phyloP scores from a whole-genome alignment of 1,139 yeast species.

The Magnusiomyces sp. region DNA sequence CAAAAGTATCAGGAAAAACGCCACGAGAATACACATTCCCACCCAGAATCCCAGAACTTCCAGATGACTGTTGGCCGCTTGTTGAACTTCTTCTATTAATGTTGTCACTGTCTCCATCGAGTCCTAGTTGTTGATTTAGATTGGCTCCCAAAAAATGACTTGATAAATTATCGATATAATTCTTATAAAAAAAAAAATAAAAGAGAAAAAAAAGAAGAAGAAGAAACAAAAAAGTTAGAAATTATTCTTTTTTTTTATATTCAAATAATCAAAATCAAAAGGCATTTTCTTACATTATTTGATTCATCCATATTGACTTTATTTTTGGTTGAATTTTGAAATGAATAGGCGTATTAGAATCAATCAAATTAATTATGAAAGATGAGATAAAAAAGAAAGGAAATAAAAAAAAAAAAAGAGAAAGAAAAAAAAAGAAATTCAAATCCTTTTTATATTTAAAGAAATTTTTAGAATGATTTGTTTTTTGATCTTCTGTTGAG shows the following conservation, averaged over 20 bases:
- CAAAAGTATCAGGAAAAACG: not conserved
- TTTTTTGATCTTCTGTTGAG: not conserved
- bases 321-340: not conserved
- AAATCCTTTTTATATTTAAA: not conserved
- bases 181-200: not conserved
- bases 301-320: not conserved
- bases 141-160: no score
- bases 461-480: not conserved
- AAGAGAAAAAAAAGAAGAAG: not conserved
- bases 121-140: no score
- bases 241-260: conserved; percentile 2
- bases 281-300: not conserved
- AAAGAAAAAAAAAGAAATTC: not conserved
- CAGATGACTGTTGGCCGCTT: no score
- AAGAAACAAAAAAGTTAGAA: no score
- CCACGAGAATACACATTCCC: not conserved
- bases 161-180: not conserved
- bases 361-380: not conserved
- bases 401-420: not conserved
- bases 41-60: no score
- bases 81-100: no score
- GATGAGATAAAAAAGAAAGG: not conserved
- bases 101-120: no score
- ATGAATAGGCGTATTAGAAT: no score
- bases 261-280: not conserved